Evolutionary conservation across 441 rosid genomes (phyloP).

Genomic region (Erysimum cheiri): DNA sequence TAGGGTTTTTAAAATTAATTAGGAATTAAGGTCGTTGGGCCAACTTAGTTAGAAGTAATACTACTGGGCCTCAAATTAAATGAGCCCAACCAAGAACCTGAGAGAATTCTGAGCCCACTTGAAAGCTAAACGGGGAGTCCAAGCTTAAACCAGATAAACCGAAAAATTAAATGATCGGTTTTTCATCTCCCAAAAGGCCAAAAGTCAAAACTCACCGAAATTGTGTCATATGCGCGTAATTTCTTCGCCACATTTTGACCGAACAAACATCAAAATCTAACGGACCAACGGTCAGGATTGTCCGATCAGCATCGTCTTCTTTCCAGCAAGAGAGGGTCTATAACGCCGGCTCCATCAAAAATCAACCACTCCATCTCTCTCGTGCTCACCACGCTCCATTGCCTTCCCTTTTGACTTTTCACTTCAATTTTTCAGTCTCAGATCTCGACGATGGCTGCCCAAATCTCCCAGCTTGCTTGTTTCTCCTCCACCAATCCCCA

Average conservation of each 20-base stretch:
- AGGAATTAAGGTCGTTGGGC: too few species aligned
- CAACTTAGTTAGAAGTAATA: background rate
- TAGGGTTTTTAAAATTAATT: too few species aligned
- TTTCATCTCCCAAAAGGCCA: too few species aligned
- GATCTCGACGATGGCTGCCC: constrained; percentile 45
- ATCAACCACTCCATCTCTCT: constrained; percentile 38
- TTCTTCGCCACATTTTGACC: constrained; percentile 3
- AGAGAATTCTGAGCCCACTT: background rate
- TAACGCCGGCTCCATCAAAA: constrained; percentile 26
- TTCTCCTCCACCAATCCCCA: constrained; percentile 62
- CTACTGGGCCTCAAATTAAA: background rate
- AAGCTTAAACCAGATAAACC: constrained; percentile 14
- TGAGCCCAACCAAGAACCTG: constrained; percentile 7
- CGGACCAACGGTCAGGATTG: constrained; percentile 35
- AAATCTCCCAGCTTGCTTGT: constrained; percentile 64
- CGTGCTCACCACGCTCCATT: constrained; percentile 38
- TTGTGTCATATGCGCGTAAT: constrained; percentile 23
- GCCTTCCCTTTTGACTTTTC: constrained; percentile 11
- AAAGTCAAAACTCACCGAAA: background rate
- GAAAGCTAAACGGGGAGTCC: background rate
- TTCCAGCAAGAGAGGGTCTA: background rate
- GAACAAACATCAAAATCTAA: constrained; percentile 14
- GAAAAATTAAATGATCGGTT: background rate
- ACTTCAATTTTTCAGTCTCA: constrained; percentile 23
- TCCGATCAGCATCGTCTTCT: constrained; percentile 20